Evolutionary conservation across 306 rosid species (phyloP), one percentile per base, ranked within the genome.

Genomic region (Prunus mume): DNA sequence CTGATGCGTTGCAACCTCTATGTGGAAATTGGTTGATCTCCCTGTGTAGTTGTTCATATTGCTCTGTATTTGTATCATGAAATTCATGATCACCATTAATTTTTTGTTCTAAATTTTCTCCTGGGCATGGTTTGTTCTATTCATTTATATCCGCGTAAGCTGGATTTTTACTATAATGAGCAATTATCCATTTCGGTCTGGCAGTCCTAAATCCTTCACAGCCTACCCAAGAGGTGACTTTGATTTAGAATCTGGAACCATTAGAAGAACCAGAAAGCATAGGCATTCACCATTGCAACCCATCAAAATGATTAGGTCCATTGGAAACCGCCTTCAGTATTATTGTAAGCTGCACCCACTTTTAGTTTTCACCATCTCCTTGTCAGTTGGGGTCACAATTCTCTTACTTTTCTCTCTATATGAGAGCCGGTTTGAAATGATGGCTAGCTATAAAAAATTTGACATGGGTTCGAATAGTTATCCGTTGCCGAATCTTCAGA

Each of bases 181-280:
- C 79, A 85, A 69, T 83, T 86, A 77, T 70, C 79, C 90, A 68
- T 83, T 84, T 46, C 88, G 91, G 83, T 85, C 90, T 13, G 83
- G 89, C 43, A 80, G 56, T 72, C 78, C 88, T 30, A 94, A 89
- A 79, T 80, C 96, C 72, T 93, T 93, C 72, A 62, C 30, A 43
- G 87, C 93, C 54, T 89, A 87, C 85, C 83, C 86, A 45, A 84
- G 78, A 70, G 85, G 61, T 6, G 93, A 95, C 38, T 85, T 88
- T 64, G 97, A 90, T 80, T 78, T 92, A 73, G 98, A 94, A 90
- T 92, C 96, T 7, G 95, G 90, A 56, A 78, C 78, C 60, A 57
- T 72, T 27, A 85, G 80, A 82, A 86, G 89, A 84, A 50, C 74
- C 51, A 82, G 96, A 38, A 95, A 84, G 86, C 85, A 83, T n/a